Evolutionary conservation across 176 grass and related monocot genomes (phyloP).

Genomic region (Cocos nucifera): DNA sequence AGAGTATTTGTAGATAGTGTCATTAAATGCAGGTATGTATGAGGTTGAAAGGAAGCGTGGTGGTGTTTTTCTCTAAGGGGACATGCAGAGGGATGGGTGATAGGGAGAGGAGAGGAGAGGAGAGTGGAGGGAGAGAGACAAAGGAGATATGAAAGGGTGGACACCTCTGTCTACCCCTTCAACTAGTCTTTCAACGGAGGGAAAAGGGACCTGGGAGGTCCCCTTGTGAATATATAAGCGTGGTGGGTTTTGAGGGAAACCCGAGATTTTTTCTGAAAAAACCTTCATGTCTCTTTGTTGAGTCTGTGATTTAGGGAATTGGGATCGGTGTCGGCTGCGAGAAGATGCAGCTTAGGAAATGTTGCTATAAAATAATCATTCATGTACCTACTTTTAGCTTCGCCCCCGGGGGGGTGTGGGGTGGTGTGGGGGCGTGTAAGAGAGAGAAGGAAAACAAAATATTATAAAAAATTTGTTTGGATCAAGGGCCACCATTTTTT

Average conservation of each 20-base stretch:
- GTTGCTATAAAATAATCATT: no score
- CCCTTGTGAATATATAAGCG: conserved; percentile 41
- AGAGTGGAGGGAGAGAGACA: neutral
- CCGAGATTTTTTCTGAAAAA: conserved; percentile 26
- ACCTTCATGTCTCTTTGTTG: conserved; percentile 17
- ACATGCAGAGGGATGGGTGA: conserved; percentile 7
- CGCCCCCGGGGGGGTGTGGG: no score
- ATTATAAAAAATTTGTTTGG: no score
- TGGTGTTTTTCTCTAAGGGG: conserved; percentile 17
- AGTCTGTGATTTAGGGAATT: conserved; percentile 3
- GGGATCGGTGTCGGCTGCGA: conserved; percentile 5
- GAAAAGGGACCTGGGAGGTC: conserved; percentile 1
- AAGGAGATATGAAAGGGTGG: neutral
- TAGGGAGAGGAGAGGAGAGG: conserved; percentile 2
- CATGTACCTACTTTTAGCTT: no score
- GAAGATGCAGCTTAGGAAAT: neutral
- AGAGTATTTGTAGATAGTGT: conserved; percentile 4
- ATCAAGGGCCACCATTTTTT: no score
- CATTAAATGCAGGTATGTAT: conserved; percentile 3
- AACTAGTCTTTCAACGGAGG: neutral
- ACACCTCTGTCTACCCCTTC: neutral
- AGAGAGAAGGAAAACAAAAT: no score
- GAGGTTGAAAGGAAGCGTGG: conserved; percentile 10
- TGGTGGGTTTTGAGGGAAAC: conserved; percentile 22
- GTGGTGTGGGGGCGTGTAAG: no score